Base-by-base conservation (phyloP, 257 asterid species). In the Lavandula angustifolia region DNA sequence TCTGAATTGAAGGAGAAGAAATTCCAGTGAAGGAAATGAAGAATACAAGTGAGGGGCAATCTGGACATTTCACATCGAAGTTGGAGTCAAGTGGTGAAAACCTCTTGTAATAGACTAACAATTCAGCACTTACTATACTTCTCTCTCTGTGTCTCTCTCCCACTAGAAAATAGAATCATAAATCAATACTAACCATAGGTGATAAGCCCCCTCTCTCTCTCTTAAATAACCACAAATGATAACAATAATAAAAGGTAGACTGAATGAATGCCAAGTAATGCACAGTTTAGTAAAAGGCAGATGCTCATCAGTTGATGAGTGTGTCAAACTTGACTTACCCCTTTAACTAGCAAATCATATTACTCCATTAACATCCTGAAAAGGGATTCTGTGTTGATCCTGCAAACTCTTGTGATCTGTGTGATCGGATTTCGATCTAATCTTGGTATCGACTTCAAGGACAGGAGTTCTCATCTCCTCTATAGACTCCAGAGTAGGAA, bases 391-490 rank as follows among this genome's bases (percentile, higher is more conserved):
- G 43, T 59, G 81, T 56, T 64, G 86, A 73, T 55, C 66, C 72
- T 62, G 84, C 69, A 69, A 74, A 66, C 40, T 56, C 66, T 76
- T 83, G 79, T 64, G 73, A 42, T 55, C 85, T 3, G 71, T 73
- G 43, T 52, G 47, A 8, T 61, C 70, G 60, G 7, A 10, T 40
- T 66, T 86, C 50, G 72, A 48, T 69, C 60, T 68, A 52, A 57
- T 70, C 43, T 74, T 79, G 37, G 60, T 17, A 32, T 74, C 76
- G 32, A 56, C 76, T 31, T 60, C 75, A 56, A 32, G 11, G 12
- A 73, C 9, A 3, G 35, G 52, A 66, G 86, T 72, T 78, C 81
- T 81, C 92, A 84, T 81, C 68, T 85, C 87, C 79, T 89, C 95
- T 59, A 89, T 84, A 11, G 81, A 78, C 66, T 80, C 78, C 57